Evolutionary conservation across 169 alveolate genomes (phyloP).

Genomic region (Theileria parva): DNA sequence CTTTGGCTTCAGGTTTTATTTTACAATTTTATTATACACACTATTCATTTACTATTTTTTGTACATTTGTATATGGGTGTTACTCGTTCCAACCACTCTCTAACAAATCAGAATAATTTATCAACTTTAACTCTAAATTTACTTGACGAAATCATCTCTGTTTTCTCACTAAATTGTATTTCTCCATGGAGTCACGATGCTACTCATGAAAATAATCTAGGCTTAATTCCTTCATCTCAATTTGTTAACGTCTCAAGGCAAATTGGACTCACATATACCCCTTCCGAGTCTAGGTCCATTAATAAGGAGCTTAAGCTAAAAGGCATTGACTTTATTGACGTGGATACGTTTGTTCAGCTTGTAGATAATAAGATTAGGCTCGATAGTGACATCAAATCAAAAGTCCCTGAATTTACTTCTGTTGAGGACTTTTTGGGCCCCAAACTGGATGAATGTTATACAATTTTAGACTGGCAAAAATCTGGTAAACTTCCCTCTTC

Average conservation of each 20-base stretch:
- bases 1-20: background rate
- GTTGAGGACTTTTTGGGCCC: slow-evolving; percentile 21
- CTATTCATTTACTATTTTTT: background rate
- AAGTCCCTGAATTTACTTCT: slow-evolving; percentile 26
- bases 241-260: slow-evolving; percentile 63
- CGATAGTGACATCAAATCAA: slow-evolving; percentile 32
- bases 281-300: slow-evolving; percentile 47
- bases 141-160: slow-evolving; percentile 42
- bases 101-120: background rate
- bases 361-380: slow-evolving; percentile 49
- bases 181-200: slow-evolving; percentile 56
- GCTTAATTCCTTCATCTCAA: slow-evolving; percentile 23
- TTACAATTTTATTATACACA: background rate
- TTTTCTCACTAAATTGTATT: slow-evolving; percentile 56
- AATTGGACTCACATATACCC: slow-evolving; percentile 56
- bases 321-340: slow-evolving; percentile 31
- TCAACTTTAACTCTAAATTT: slow-evolving; percentile 14
- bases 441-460: slow-evolving; percentile 37
- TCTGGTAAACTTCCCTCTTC: slow-evolving; percentile 46
- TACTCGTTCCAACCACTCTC: background rate
- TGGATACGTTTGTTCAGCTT: slow-evolving; percentile 59
- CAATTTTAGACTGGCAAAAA: slow-evolving; percentile 55
- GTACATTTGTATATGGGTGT: background rate
- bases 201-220: slow-evolving; percentile 7
- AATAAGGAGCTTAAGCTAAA: slow-evolving; percentile 19